Evolutionary conservation across 768 basidiomycete species (phyloP).

Genomic region (Kwoniella sp.): DNA sequence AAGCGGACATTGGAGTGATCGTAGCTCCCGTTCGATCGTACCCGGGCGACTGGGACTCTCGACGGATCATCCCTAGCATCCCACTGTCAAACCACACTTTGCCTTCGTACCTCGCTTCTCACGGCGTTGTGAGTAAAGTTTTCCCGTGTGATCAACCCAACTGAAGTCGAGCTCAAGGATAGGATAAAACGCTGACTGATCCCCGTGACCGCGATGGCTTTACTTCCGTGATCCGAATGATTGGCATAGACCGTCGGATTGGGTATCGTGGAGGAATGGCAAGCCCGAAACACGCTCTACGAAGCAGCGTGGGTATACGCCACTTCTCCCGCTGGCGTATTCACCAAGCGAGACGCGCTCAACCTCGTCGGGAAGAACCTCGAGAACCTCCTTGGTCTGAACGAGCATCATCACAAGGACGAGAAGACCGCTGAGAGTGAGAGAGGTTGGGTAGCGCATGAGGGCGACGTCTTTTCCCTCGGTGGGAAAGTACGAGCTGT

Average conservation of each 20-base stretch:
- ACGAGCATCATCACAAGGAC: neutral
- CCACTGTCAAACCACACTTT: constrained; percentile 69
- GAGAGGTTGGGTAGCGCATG: constrained; percentile 51
- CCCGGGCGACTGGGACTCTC: constrained; percentile 71
- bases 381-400: constrained; percentile 62
- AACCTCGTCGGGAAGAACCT: constrained; percentile 64
- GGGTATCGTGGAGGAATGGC: constrained; percentile 69
- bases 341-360: constrained; percentile 61
- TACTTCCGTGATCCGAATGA: neutral
- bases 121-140: constrained; percentile 67
- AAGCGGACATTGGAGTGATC: constrained; percentile 71
- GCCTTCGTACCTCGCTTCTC: constrained; percentile 65
- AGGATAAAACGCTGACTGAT: neutral
- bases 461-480: constrained; percentile 65
- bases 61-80: constrained; percentile 69
- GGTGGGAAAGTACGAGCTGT: constrained; percentile 62
- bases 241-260: constrained; percentile 45
- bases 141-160: constrained; percentile 60
- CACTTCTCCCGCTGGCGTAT: constrained; percentile 55
- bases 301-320: constrained; percentile 76
- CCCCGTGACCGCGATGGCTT: neutral
- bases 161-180: neutral
- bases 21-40: constrained; percentile 69
- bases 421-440: neutral
- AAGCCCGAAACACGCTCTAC: constrained; percentile 74